Evolutionary conservation across 768 basidiomycete species (phyloP).

Genomic region (Pisolithus microcarpus): DNA sequence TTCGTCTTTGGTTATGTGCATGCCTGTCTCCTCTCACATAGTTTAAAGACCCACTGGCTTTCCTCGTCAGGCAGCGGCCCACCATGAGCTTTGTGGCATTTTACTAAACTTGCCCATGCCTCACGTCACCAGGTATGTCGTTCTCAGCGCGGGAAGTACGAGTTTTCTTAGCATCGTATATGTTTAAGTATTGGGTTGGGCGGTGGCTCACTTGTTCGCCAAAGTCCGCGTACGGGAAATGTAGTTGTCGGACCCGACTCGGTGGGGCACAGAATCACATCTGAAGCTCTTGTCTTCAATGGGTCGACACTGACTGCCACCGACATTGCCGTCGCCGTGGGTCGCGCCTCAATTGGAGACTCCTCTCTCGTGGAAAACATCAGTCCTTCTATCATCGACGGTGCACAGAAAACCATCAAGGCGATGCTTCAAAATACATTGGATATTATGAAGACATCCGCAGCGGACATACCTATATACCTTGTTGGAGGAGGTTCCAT

Average conservation of each 20-base stretch:
- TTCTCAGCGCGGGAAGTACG: neutral
- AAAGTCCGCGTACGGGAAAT: slow-evolving; percentile 25
- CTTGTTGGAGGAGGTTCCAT: slow-evolving; percentile 64
- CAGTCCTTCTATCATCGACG: slow-evolving; percentile 22
- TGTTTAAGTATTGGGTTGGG: slow-evolving; percentile 49
- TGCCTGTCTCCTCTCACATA: slow-evolving; percentile 7
- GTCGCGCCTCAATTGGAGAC: slow-evolving; percentile 26
- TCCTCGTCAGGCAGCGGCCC: slow-evolving; percentile 56
- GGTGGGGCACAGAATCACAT: slow-evolving; percentile 48
- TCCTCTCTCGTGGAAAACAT: slow-evolving; percentile 15
- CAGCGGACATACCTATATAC: slow-evolving; percentile 48
- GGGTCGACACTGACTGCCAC: slow-evolving; percentile 54
- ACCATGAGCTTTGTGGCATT: slow-evolving; percentile 54
- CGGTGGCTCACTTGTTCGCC: slow-evolving; percentile 50
- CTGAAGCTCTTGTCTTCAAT: slow-evolving; percentile 48
- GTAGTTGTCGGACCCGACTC: slow-evolving; percentile 59
- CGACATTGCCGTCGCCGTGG: slow-evolving; percentile 45
- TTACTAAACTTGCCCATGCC: slow-evolving; percentile 57
- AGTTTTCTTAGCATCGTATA: neutral
- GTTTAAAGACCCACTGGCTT: slow-evolving; percentile 43
- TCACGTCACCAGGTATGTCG: slow-evolving; percentile 36
- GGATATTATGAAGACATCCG: slow-evolving; percentile 60
- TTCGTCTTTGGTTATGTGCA: slow-evolving; percentile 12
- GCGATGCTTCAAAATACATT: slow-evolving; percentile 39
- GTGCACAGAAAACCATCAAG: slow-evolving; percentile 37